Percentiles rank a stretch among this genome's conserved stretches.
Evolutionary conservation across 2,329 filamentous ascomycete species (phyloP).

Genomic region (Aaosphaeria pasadenensis): DNA sequence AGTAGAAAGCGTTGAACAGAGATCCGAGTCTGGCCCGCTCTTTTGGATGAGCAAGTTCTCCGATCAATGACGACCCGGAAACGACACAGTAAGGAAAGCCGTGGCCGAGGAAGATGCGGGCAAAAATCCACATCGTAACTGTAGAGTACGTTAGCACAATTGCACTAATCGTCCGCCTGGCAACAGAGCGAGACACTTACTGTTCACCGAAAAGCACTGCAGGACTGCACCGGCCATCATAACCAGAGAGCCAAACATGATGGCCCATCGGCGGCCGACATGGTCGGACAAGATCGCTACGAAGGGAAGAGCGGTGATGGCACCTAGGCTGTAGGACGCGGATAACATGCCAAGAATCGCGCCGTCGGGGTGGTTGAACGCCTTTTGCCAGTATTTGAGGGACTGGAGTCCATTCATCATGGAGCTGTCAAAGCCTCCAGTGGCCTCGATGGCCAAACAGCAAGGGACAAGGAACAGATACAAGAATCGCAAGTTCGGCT

Average conservation of each 20-base stretch:
- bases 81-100: not conserved
- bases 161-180: not conserved
- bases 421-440: conserved; percentile 14
- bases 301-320: conserved; percentile 1
- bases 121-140: not conserved
- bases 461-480: not conserved
- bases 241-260: not conserved
- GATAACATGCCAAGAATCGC: conserved; percentile 26
- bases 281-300: not conserved
- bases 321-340: conserved; percentile 13
- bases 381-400: conserved; percentile 17
- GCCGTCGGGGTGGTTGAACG: conserved; percentile 19
- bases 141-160: not conserved
- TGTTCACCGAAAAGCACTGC: not conserved
- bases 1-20: not conserved
- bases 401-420: conserved; percentile 23
- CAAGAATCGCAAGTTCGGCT: not conserved
- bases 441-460: not conserved
- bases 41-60: not conserved
- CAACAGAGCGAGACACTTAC: not conserved
- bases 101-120: not conserved
- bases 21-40: not conserved
- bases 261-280: not conserved
- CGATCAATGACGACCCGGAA: not conserved
- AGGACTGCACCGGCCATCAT: not conserved